Percentiles rank a stretch among this genome's conserved stretches.
Evolutionary conservation across 495 filamentous ascomycete species (phyloP).

Genomic region (Xylaria bambusicola): DNA sequence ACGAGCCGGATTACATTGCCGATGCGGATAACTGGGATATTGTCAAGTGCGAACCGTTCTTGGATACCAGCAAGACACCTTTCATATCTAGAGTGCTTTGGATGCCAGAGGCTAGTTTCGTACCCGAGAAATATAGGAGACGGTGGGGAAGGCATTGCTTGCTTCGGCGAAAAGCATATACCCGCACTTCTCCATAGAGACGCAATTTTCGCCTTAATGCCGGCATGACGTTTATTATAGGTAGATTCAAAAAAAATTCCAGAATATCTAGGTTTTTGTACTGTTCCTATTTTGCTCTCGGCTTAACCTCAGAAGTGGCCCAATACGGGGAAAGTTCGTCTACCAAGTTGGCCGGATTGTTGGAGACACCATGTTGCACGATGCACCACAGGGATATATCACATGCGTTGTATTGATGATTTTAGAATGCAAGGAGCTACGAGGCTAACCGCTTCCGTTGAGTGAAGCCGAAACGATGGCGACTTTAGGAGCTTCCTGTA

Average conservation of each 20-base stretch:
- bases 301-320: too few species aligned
- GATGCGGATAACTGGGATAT: slow-evolving; percentile 72
- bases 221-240: background rate
- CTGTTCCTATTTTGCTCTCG: too few species aligned
- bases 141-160: slow-evolving; percentile 86
- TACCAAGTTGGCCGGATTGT: too few species aligned
- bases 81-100: slow-evolving; percentile 78
- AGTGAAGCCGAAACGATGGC: slow-evolving; percentile 7
- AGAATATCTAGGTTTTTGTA: background rate
- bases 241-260: too few species aligned
- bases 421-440: background rate
- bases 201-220: background rate
- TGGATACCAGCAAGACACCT: slow-evolving; percentile 75
- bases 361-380: too few species aligned
- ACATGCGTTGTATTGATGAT: background rate
- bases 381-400: too few species aligned
- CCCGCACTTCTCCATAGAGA: background rate
- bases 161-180: slow-evolving; percentile 54
- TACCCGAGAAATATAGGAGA: slow-evolving; percentile 68
- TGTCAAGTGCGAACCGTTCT: slow-evolving; percentile 71
- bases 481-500: slow-evolving; percentile 14
- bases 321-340: too few species aligned
- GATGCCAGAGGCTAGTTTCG: slow-evolving; percentile 71
- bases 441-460: background rate
- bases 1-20: slow-evolving; percentile 74